Percentiles rank a stretch among this genome's conserved stretches.
Conservation (phyloP, 2,329 filamentous ascomycete species). For the Coniella vitis region DNA sequence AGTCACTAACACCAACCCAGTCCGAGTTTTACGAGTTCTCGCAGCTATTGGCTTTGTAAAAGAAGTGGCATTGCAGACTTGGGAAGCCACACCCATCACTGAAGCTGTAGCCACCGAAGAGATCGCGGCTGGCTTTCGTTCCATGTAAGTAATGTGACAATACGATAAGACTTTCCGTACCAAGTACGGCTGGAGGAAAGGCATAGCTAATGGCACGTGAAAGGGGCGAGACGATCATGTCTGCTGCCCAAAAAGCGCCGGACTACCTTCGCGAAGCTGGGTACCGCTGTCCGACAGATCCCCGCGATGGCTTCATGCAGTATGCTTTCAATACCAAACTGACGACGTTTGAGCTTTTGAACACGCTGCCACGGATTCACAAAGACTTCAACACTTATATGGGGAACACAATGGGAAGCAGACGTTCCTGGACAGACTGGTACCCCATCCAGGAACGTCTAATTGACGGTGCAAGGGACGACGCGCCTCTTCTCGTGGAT, state of each 20-base stretch:
- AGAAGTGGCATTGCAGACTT: conserved; percentile 20
- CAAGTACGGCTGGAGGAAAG: neutral
- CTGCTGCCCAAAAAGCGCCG: conserved; percentile 18
- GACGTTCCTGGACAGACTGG: conserved; percentile 15
- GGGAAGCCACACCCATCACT: conserved; percentile 21
- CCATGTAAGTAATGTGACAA: conserved; percentile 20
- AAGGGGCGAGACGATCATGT: conserved; percentile 19
- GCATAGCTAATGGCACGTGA: too few species aligned
- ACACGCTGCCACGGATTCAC: conserved; percentile 17
- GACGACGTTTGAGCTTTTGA: conserved; percentile 18
- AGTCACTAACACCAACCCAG: conserved; percentile 4
- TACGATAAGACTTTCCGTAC: too few species aligned
- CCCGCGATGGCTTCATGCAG: conserved; percentile 22
- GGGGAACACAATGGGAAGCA: conserved; percentile 24
- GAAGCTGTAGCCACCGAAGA: conserved; percentile 22
- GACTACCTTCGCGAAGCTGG: conserved; percentile 21
- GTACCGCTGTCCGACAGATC: conserved; percentile 20
- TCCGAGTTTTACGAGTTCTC: conserved; percentile 20
- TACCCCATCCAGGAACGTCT: conserved; percentile 23
- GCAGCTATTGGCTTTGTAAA: conserved; percentile 20
- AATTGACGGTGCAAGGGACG: conserved; percentile 16
- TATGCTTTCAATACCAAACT: conserved; percentile 24
- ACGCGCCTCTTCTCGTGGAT: conserved; percentile 20
- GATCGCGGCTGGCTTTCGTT: conserved; percentile 22
- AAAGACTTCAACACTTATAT: conserved; percentile 24